These are phyloP conservation scores for Chlorella vulgaris DNA, from an alignment of 139 green algal genomes.

Conservation along the genomic window DNA sequence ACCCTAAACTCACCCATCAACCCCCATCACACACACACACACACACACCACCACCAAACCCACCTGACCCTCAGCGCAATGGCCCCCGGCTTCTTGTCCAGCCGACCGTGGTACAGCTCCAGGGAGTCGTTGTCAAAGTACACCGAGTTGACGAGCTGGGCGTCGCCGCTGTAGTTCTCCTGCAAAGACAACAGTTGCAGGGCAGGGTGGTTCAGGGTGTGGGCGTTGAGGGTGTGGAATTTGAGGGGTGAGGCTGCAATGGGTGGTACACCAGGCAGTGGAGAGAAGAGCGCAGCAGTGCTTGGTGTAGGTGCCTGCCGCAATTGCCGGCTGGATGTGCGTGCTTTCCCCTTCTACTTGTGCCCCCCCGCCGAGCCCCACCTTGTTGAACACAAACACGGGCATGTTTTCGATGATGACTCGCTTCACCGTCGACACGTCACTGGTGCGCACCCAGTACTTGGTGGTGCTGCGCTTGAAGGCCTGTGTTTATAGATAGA, in stretches of 20 bases:
- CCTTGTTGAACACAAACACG: conserved; percentile 73
- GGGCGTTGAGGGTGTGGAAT: no score
- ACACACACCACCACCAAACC: conserved; percentile 12
- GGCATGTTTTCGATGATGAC: conserved; percentile 91
- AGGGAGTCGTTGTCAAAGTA: conserved; percentile 90
- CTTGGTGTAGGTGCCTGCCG: no score
- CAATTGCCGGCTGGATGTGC: no score
- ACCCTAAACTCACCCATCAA: not conserved
- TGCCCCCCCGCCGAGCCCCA: not conserved
- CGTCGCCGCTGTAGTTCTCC: conserved; percentile 57
- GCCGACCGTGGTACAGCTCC: conserved; percentile 93
- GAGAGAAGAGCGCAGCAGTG: no score
- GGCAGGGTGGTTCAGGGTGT: no score
- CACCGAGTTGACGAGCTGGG: conserved; percentile 91
- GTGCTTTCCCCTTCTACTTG: no score
- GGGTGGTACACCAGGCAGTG: no score
- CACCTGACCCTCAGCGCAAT: conserved; percentile 83
- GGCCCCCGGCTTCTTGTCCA: conserved; percentile 93
- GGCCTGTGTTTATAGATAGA: conserved; percentile 53
- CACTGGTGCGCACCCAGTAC: conserved; percentile 93
- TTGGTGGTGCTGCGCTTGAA: conserved; percentile 95
- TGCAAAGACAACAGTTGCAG: not conserved
- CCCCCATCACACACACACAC: not conserved
- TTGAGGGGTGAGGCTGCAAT: no score
- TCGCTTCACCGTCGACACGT: conserved; percentile 92